A percentile compares a stretch with the other conserved stretches of the same genome.
These are phyloP conservation scores for Discostella stelligeroides DNA, from an alignment of 108 stramenopile species.

Conservation along the genomic window DNA sequence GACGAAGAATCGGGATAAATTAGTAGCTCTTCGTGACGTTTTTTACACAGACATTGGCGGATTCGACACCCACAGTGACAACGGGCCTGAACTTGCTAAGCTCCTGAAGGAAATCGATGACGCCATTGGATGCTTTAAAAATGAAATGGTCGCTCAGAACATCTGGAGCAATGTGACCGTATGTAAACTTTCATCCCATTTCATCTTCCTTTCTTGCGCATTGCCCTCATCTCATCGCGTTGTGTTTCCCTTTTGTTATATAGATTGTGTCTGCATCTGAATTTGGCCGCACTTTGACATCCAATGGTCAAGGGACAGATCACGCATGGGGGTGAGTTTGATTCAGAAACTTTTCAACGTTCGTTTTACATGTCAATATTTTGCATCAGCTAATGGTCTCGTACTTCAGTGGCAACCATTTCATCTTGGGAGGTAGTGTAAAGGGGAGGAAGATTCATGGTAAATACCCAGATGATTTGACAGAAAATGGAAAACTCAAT, in stretches of 20 bases:
- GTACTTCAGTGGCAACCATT: conserved; percentile 36
- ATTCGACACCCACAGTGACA: conserved; percentile 48
- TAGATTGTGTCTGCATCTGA: conserved; percentile 27
- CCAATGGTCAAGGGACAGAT: conserved; percentile 53
- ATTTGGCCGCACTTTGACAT: conserved; percentile 43
- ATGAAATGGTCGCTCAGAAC: conserved; percentile 39
- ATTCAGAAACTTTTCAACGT: too few relatives aligned
- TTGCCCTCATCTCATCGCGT: not conserved
- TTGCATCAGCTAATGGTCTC: too few relatives aligned
- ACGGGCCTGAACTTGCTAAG: conserved; percentile 7
- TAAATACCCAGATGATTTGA: conserved; percentile 54
- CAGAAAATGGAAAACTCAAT: conserved; percentile 29
- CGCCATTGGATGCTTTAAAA: conserved; percentile 40
- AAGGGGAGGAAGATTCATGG: conserved; percentile 60
- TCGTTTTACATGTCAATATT: too few relatives aligned
- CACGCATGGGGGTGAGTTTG: conserved; percentile 35
- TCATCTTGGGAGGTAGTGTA: conserved; percentile 51
- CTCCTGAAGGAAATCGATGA: conserved; percentile 32
- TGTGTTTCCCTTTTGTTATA: not conserved
- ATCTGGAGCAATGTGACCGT: conserved; percentile 43
- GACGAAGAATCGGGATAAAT: conserved; percentile 27
- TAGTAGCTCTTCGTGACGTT: conserved; percentile 32
- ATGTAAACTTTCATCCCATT: not conserved
- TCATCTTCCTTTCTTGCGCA: not conserved
- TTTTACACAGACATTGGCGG: conserved; percentile 34